A percentile compares a stretch with the other conserved stretches of the same genome.
Evolutionary conservation across 352 stramenopile species (phyloP).

Genomic region (Pythium myriotylum): DNA sequence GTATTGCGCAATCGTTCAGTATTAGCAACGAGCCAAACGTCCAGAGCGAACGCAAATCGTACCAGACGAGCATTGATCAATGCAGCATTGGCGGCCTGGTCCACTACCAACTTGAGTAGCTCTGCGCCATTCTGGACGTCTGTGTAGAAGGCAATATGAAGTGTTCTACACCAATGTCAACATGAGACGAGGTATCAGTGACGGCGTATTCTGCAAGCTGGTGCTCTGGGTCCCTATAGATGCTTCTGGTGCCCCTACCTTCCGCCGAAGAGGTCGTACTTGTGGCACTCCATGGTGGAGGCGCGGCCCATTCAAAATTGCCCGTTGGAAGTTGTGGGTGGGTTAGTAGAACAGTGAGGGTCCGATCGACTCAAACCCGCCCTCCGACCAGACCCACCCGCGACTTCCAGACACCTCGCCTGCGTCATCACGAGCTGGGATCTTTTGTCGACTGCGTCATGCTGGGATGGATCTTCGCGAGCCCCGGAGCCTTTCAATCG

Average conservation of each 20-base stretch:
- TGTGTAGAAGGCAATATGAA: slow-evolving; percentile 74
- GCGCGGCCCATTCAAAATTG: slow-evolving; percentile 15
- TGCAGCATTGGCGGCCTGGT: slow-evolving; percentile 70
- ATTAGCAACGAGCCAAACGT: slow-evolving; percentile 43
- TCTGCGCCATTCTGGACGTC: slow-evolving; percentile 69
- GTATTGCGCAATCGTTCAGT: not conserved
- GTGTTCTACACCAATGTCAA: slow-evolving; percentile 37
- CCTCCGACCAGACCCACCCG: not conserved
- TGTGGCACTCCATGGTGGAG: slow-evolving; percentile 57
- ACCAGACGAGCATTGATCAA: slow-evolving; percentile 56
- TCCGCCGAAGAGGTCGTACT: slow-evolving; percentile 66
- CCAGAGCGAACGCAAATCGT: too few relatives aligned
- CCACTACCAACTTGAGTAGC: slow-evolving; percentile 58
- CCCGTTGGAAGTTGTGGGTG: too few relatives aligned
- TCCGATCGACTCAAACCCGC: not conserved
- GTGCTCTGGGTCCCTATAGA: not conserved
- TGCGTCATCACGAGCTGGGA: slow-evolving; percentile 6
- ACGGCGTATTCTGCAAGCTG: not conserved
- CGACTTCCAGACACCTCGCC: not conserved
- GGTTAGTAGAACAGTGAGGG: too few relatives aligned
- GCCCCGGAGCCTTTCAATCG: too few relatives aligned
- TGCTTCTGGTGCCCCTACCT: slow-evolving; percentile 34
- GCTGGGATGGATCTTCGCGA: too few relatives aligned
- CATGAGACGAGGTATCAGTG: not conserved
- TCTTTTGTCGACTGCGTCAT: slow-evolving; percentile 1